A percentile compares a stretch with the other conserved stretches of the same genome.
Evolutionary conservation across 495 filamentous ascomycete genomes (phyloP).

Genomic region (Annulohypoxylon stygium): DNA sequence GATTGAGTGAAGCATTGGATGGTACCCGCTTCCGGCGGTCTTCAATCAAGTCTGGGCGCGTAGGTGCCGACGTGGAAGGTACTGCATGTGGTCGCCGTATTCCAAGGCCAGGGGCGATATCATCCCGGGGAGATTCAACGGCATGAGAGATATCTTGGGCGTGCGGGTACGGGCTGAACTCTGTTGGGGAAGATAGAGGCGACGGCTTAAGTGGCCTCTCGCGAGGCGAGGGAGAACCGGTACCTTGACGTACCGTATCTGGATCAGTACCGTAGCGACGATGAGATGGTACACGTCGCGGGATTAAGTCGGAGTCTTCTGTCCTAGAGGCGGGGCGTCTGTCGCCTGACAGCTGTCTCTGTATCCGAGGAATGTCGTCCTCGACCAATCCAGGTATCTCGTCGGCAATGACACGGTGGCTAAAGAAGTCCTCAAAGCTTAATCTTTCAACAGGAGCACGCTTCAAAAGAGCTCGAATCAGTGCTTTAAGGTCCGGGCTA

Average conservation of each 20-base stretch:
- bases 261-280: constrained; percentile 51
- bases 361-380: constrained; percentile 73
- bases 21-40: constrained; percentile 52
- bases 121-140: constrained; percentile 54
- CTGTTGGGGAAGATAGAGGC: constrained; percentile 55
- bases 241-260: constrained; percentile 49
- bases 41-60: constrained; percentile 49
- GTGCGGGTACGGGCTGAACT: constrained; percentile 44
- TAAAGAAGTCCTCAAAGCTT: constrained; percentile 86
- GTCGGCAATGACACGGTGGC: constrained; percentile 75
- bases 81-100: constrained; percentile 57
- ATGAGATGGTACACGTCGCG: constrained; percentile 47
- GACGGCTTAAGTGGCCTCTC: constrained; percentile 56
- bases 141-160: constrained; percentile 33
- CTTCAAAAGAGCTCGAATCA: constrained; percentile 85
- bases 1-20: constrained; percentile 55
- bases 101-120: constrained; percentile 59
- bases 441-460: constrained; percentile 85
- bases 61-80: constrained; percentile 58
- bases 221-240: constrained; percentile 49
- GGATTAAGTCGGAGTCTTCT: constrained; percentile 46
- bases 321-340: constrained; percentile 43
- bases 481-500: constrained; percentile 82
- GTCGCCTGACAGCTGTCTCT: constrained; percentile 45
- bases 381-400: constrained; percentile 86